Base-by-base conservation (phyloP, 768 basidiomycete species). In the Tylopilus intermedius region DNA sequence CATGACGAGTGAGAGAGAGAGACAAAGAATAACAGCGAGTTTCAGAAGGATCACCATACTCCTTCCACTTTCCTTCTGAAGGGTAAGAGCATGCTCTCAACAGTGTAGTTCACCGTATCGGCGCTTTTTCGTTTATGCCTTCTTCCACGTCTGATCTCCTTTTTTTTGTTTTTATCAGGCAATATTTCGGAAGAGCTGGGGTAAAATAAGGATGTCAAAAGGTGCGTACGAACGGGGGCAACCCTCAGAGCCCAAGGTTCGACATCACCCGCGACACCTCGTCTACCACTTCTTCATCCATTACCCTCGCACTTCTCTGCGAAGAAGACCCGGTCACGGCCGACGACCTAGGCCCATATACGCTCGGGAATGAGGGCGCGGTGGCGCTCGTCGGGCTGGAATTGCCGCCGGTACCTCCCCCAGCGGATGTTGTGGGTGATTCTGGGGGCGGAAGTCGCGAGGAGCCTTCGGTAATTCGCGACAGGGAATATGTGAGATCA, bases 341-440 rank as follows among this genome's bases (percentile, higher is more conserved):
- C 40, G 75, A 73, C 48, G 76, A 70, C 47, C 83, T 79, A 4
- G 84, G 81, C 1, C 82, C 88, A 64, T 91, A 91, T 9, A 92
- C 90, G 60, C 88, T 90, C 13, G 89, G 90, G 73, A 91, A 92
- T 10, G 80, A 84, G 41, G 89, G 89, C 18, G 86, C 85, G 6
- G 86, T 86, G 27, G 74, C 81, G 26, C 87, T 89, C 27, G 79
- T 81, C n/a, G 88, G 88, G 61, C 86, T 90, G 39, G 87, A 88
- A 56, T 85, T 85, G 1, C 80, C 86, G 18, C 84, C 84, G 0
- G 84, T 86, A 47, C 86, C 88, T 24, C 82, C 82, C 2, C 82
- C 68, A 0, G 79, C 81, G 8, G 89, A 90, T 5, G 82, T 87
- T 35, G 88, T 89, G 1, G 89, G 89, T 2, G 89, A 92, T 46